Base-by-base conservation (phyloP, 106 monocot genomes). In the Xerophyta viscosa region DNA sequence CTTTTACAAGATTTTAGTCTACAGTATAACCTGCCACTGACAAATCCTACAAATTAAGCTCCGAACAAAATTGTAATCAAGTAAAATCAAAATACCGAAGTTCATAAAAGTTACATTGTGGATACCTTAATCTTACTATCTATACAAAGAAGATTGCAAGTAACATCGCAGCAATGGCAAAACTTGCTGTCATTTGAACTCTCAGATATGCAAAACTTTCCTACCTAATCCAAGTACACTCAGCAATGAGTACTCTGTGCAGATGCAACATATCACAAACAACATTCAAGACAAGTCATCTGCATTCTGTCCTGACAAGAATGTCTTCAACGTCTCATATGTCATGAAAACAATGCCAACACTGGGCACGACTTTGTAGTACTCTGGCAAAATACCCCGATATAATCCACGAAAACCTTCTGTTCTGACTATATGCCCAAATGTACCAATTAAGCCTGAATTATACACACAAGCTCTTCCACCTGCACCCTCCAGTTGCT, bases 321-420 rank as follows among this genome's bases (percentile, higher is more conserved):
- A 65, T 10, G 58, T 63, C 56, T 92, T 92, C 17, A 86, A 37
- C 8, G 52, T 47, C 64, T 92, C 91, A 27, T 82, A 92, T 3
- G 91, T 86, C 86, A 86, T 82, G 72, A 92, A 92, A 54, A 82
- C 79, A 41, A 92, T 79, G 31, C 91, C 82, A 11, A 92, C 76
- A 36, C 91, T 75, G 0, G 91, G 91, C 14, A 86, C 78, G 22
- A 92, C 91, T 66, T 92, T 92, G 53, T 61, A 82, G 76, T 82
- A 92, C 69, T 92, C 91, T 0, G 86, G 86, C 60, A 92, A 66
- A 14, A 92, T 86, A n/a, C 86, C 91, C 56, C 91, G 57, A 51
- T 92, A 92, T 25, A 92, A 46, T 29, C 91, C 91, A 24, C 82
- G 62, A 37, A 79, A 48, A 3, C 91, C 86, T 62, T 92, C 91